Evolutionary conservation across 805 yeast species (phyloP), one percentile per base, ranked within the genome.

Genomic region (Kurtzmaniella cleridarum): DNA sequence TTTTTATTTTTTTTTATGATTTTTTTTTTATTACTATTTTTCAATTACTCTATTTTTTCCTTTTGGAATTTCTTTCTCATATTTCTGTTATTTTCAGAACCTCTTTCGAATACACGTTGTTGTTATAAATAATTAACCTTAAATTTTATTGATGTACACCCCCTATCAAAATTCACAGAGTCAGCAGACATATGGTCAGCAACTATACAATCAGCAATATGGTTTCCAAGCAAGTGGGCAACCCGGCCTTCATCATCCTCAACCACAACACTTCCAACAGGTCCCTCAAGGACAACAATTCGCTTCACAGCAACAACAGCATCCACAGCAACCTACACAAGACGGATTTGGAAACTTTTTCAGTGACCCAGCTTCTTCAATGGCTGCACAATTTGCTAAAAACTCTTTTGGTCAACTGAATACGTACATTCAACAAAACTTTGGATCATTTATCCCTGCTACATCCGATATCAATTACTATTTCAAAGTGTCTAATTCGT

Each of bases 301-400:
- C 33, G 49, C 33, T 17, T 39, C 40, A 16, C 50, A 44, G 16
- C 51, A 46, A 15, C 50, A 47, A 29, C 43, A 41, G 13, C 41
- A 36, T 23, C 53, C 44, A 23, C 57, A 48, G 27, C 50, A 41
- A 24, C 55, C 45, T 44, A 54, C 55, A 35, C 57, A 50, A 34
- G 45, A 36, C 23, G 34, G 37, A 17, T 42, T 50, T 45, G 60
- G 67, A 29, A 60, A 66, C 44, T 69, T 86, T 46, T 74, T 88
- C 58, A 77, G 74, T 46, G 95, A 87, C 55, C 90, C 95, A 27
- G 75, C 86, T 12, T 78, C 95, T 0, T 78, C 84, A 40, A 74
- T 89, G 72, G 96, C 96, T 1, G 75, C 90, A 18, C 95, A 88
- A 53, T 77, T 90, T 45, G 95, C 96, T 27, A 84, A 86, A 52